phyloP scores from a whole-genome alignment of 768 basidiomycete genomes.

The Suillus cothurnatus region DNA sequence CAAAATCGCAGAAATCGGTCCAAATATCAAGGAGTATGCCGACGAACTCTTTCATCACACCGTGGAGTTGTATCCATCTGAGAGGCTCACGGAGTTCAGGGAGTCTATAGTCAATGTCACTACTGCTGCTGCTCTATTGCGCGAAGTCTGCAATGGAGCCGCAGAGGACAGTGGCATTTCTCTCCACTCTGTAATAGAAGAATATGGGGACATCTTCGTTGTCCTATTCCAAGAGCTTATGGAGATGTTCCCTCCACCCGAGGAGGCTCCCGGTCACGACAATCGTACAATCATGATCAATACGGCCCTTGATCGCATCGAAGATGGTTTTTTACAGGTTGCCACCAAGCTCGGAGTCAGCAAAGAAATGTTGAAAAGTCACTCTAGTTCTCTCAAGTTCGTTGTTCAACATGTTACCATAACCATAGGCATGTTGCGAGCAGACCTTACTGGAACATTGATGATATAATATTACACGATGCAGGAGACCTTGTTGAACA shows the following conservation, averaged over 20 bases:
- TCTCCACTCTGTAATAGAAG: constrained; percentile 19
- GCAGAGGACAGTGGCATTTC: constrained; percentile 9
- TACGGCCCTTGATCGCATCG: constrained; percentile 25
- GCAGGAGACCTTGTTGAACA: constrained; percentile 40
- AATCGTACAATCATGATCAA: constrained; percentile 24
- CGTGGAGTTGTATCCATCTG: neutral
- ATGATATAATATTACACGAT: neutral
- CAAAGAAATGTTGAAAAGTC: constrained; percentile 23
- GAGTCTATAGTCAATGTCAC: neutral
- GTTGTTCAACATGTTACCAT: constrained; percentile 26
- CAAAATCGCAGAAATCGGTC: neutral
- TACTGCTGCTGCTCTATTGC: neutral
- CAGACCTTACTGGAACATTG: neutral
- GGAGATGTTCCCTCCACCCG: constrained; percentile 30
- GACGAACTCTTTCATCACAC: neutral
- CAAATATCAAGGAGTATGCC: neutral
- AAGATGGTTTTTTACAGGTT: constrained; percentile 27
- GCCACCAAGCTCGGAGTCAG: constrained; percentile 22
- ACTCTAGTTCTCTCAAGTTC: constrained; percentile 28
- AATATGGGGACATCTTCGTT: constrained; percentile 16
- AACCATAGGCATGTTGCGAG: constrained; percentile 17
- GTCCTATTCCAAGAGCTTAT: constrained; percentile 28
- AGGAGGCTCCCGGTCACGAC: constrained; percentile 32
- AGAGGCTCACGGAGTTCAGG: neutral
- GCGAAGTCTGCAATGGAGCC: neutral